Conservation (phyloP, 2,329 filamentous ascomycete species). For the Triangularia setosa region DNA sequence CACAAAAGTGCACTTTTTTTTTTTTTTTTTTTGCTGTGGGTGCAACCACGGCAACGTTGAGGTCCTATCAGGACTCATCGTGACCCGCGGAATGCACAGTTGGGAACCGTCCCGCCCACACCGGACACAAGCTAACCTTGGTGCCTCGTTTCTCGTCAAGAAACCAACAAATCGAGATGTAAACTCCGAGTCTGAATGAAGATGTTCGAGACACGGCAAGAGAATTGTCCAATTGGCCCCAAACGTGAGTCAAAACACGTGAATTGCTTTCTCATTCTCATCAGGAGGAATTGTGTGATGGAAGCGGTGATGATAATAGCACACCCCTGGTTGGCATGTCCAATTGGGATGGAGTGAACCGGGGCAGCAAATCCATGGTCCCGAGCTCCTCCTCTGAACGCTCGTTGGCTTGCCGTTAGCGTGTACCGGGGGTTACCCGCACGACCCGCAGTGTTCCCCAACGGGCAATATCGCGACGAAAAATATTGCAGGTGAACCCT, state of each 20-base stretch:
- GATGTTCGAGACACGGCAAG: not conserved
- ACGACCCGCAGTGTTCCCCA: constrained; percentile 17
- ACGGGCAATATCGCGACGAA: constrained; percentile 22
- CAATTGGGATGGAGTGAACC: constrained; percentile 8
- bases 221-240: not conserved
- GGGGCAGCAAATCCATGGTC: constrained; percentile 14
- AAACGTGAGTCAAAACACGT: not conserved
- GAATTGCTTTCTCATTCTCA: not conserved
- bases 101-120: constrained; percentile 6
- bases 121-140: not conserved
- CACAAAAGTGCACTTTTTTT: not conserved
- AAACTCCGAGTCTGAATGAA: not conserved
- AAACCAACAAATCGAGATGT: not conserved
- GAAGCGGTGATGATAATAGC: not conserved
- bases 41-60: constrained; percentile 8
- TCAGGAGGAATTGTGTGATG: not conserved
- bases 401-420: constrained; percentile 17
- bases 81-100: not conserved
- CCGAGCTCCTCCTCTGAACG: constrained; percentile 5
- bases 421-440: constrained; percentile 11
- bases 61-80: not conserved
- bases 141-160: not conserved
- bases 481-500: constrained; percentile 22
- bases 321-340: not conserved
- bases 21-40: not conserved